Evolutionary conservation across 2,329 filamentous ascomycete genomes (phyloP).

Genomic region (Plectosphaerella sp.): DNA sequence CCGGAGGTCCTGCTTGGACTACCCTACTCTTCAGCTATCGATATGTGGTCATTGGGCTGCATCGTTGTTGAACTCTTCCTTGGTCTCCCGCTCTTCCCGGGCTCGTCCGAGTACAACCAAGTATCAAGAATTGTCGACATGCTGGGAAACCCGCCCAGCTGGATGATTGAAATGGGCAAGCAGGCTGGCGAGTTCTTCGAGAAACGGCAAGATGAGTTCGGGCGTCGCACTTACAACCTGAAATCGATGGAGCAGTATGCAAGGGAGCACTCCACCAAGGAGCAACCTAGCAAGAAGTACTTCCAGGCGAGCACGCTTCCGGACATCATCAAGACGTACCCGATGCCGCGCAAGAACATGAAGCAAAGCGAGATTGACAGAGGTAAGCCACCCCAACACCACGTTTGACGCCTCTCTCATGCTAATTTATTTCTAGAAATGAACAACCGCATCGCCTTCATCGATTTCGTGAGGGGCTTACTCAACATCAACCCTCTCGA

Average conservation of each 20-base stretch:
- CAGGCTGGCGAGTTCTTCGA: conserved; percentile 97
- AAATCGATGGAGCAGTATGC: conserved; percentile 99
- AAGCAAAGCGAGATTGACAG: conserved; percentile 93
- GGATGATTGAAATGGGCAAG: conserved; percentile 99
- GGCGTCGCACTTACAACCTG: conserved; percentile 81
- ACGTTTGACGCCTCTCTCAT: conserved; percentile 7
- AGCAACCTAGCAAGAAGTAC: conserved; percentile 99
- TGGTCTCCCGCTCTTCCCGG: conserved; percentile 88
- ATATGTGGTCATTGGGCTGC: conserved; percentile 99
- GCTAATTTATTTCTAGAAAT: conserved; percentile 63
- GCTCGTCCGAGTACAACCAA: conserved; percentile 98
- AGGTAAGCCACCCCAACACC: conserved; percentile 52
- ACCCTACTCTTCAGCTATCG: conserved; percentile 96
- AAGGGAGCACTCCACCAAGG: conserved; percentile 90
- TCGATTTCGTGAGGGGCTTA: conserved; percentile 92
- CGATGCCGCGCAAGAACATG: conserved; percentile 99
- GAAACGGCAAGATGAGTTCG: conserved; percentile 86
- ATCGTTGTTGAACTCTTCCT: conserved; percentile 98
- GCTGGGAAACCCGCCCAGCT: conserved; percentile 91
- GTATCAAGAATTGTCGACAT: conserved; percentile 97
- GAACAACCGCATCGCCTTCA: conserved; percentile 95
- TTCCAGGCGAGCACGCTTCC: conserved; percentile 91
- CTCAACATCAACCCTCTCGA: conserved; percentile 94
- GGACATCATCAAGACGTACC: conserved; percentile 96
- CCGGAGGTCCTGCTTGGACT: conserved; percentile 93